These are phyloP conservation scores for Mycena leptocephala DNA, from an alignment of 768 basidiomycete species.

Conservation along the genomic window DNA sequence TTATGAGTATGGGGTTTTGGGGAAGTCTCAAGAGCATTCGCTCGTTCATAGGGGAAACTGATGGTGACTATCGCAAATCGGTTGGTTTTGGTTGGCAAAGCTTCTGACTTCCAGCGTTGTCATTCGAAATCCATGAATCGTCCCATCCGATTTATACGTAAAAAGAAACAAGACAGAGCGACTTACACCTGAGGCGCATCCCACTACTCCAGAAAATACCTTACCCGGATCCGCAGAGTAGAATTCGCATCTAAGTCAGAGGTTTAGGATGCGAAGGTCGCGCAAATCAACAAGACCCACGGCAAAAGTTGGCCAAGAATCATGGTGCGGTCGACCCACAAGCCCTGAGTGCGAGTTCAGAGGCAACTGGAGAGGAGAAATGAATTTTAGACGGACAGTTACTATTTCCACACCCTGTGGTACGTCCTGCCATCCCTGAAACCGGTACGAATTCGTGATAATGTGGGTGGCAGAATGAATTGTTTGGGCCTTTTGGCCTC, in stretches of 20 bases:
- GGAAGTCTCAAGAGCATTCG: not conserved
- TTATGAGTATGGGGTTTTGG: not conserved
- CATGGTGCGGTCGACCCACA: constrained; percentile 82
- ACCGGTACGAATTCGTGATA: constrained; percentile 70
- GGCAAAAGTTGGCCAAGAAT: constrained; percentile 71
- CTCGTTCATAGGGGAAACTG: not conserved
- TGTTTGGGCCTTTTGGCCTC: constrained; percentile 55
- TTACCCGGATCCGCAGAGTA: constrained; percentile 86
- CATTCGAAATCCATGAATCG: not conserved
- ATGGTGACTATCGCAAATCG: not conserved
- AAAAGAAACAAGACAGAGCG: not conserved
- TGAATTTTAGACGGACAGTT: constrained; percentile 34
- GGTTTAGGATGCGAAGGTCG: not conserved
- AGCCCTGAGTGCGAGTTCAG: constrained; percentile 54
- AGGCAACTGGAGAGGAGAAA: not conserved
- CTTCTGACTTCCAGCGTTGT: not conserved
- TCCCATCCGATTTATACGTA: constrained; percentile 3
- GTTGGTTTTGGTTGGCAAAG: not conserved
- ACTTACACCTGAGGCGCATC: constrained; percentile 78
- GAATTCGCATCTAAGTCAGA: constrained; percentile 60
- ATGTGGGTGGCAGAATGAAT: constrained; percentile 66
- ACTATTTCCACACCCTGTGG: constrained; percentile 38
- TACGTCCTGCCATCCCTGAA: constrained; percentile 70
- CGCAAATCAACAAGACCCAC: constrained; percentile 52
- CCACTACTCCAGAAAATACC: constrained; percentile 89